phyloP scores from a whole-genome alignment of 306 rosid species.

The Citrullus colocynthis region DNA sequence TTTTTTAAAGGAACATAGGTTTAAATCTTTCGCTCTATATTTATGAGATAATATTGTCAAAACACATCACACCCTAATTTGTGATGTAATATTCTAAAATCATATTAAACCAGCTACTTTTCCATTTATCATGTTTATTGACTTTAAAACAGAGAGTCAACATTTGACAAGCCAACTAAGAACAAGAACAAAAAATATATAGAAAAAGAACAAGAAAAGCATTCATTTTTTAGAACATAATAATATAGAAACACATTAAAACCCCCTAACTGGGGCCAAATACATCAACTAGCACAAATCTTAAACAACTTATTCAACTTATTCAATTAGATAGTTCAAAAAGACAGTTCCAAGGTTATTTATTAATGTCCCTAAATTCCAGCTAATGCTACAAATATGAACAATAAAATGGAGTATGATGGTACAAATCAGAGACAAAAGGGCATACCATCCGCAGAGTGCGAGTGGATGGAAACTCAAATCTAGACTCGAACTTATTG shows the following conservation, averaged over 20 bases:
- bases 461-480: not conserved
- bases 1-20: no score
- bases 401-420: not conserved
- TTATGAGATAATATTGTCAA: no score
- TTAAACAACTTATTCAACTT: no score
- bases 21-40: no score
- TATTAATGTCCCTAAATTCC: not conserved
- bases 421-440: not conserved
- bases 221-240: not conserved
- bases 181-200: not conserved
- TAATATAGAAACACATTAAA: not conserved
- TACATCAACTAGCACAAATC: not conserved
- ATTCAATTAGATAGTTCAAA: not conserved
- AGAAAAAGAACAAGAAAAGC: not conserved
- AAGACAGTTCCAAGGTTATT: not conserved
- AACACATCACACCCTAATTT: no score
- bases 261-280: not conserved
- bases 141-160: not conserved
- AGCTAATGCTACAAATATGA: not conserved
- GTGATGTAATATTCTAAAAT: not conserved
- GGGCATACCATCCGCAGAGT: not conserved
- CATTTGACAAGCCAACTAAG: not conserved
- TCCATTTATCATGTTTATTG: not conserved
- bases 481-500: not conserved
- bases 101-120: not conserved